Base-by-base conservation (phyloP, 345 rosid genomes). In the Raphanus raphanistrum region DNA sequence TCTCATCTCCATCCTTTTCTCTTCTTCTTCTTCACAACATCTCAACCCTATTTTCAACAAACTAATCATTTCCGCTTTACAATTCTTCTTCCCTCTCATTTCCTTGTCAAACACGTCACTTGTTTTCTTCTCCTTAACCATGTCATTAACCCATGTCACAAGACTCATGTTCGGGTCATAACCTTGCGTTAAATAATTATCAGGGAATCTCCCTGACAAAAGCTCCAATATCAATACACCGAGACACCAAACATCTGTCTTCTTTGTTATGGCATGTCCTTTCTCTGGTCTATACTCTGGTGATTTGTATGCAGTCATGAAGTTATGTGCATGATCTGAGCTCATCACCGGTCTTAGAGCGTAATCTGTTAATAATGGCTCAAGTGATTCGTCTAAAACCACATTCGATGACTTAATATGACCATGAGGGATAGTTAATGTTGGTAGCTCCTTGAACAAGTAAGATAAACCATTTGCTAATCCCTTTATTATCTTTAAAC, bases 361-460 rank as follows among this genome's bases (percentile, higher is more conserved):
- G 17, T 89, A 91, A 29, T 91, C 97, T 16, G 88, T 83, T 29
- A 91, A 50, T 36, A 89, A 69, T 15, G 94, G 91, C 76, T 86
- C 87, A 4, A 77, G 76, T 57, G 77, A 79, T 12, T 84, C 80
- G 75, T 83, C 85, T 1, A 91, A 76, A 11, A 91, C 87, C 33
- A 91, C 86, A 59, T 91, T 91, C 1, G 94, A 88, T 60, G 97
- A 91, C 70, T 91, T 91, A 9, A 89, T 71, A 75, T 91, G 94
- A 43, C 94, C 97, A 28, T 91, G 91, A 6, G 97, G 92, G 9
- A 88, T 83, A 0, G 82, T 72, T n/a, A 86, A 17, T 33, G 81
- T 80, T 0, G 88, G 94, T 52, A 91, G 84, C 78, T 88, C 85
- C 1, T 54, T 69, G 84, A 80, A 87, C 68, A 91, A 86, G 73